Percentiles rank a stretch among this genome's conserved stretches.
phyloP scores from a whole-genome alignment of 106 monocot genomes.

The Posidonia australis region DNA sequence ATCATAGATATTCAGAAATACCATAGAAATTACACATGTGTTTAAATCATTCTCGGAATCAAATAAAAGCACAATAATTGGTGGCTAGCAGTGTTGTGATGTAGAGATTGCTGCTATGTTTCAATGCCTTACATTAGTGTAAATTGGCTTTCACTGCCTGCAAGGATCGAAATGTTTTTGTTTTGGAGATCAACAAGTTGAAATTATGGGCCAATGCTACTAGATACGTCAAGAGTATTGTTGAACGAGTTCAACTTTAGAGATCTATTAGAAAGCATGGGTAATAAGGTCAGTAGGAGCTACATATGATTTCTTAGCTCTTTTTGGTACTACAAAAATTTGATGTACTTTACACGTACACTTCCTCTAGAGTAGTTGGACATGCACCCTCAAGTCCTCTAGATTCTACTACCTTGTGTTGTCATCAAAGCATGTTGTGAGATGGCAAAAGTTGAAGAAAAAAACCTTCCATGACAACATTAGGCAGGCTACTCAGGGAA shows the following conservation, averaged over 20 bases:
- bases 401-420: constrained; percentile 39
- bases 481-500: not conserved
- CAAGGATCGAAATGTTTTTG: not conserved
- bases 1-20: too few species aligned
- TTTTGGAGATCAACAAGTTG: constrained; percentile 37
- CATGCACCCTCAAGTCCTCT: constrained; percentile 38
- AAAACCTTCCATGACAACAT: too few species aligned
- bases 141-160: not conserved
- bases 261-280: constrained; percentile 26
- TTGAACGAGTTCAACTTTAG: constrained; percentile 44
- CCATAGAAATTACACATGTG: too few species aligned
- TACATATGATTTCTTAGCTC: not conserved
- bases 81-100: not conserved
- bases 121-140: constrained; percentile 5
- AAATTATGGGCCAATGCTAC: constrained; percentile 24
- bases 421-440: not conserved
- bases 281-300: not conserved
- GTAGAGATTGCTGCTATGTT: not conserved
- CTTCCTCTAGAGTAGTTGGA: constrained; percentile 49
- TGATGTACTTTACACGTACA: constrained; percentile 38
- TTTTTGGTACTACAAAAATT: not conserved
- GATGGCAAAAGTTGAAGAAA: not conserved
- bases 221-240: constrained; percentile 49
- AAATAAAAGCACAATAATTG: not conserved
- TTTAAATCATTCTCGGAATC: not conserved